Conservation (phyloP, 352 stramenopile genomes). For the Phytophthora hibernalis region DNA sequence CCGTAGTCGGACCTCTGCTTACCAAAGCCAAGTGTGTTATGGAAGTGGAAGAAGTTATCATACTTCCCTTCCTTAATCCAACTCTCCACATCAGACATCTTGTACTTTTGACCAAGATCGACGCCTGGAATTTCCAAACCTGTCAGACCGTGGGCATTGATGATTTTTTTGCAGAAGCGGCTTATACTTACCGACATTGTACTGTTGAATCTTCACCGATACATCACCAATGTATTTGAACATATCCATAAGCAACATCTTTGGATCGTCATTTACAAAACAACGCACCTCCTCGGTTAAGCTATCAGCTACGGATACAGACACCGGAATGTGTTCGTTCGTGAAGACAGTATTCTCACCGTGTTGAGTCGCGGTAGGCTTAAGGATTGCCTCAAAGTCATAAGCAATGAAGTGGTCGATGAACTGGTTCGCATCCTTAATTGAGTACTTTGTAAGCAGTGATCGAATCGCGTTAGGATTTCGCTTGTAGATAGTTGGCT, state of each 20-base stretch:
- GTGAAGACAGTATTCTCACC: no score
- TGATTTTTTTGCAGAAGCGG: background rate
- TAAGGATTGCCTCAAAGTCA: no score
- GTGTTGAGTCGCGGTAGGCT: no score
- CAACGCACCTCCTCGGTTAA: conserved; percentile 4
- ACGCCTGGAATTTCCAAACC: conserved; percentile 9
- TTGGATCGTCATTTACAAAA: conserved; percentile 15
- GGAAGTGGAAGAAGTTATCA: no score
- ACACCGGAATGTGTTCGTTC: conserved; percentile 21
- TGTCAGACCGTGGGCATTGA: conserved; percentile 3
- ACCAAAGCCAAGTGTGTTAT: no score
- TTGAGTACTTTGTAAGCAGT: conserved; percentile 2
- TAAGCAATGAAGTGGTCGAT: no score
- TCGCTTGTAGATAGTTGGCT: conserved; percentile 18
- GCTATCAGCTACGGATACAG: conserved; percentile 21
- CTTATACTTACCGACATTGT: background rate
- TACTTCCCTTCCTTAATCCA: no score
- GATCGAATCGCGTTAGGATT: conserved; percentile 13
- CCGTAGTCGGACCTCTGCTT: conserved; percentile 11
- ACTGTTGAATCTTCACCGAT: conserved; percentile 14
- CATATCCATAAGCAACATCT: conserved; percentile 19
- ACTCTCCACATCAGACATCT: conserved; percentile 5
- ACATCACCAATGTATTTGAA: conserved; percentile 19
- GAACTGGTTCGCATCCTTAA: no score
- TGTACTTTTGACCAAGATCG: conserved; percentile 2